phyloP scores from a whole-genome alignment of 1,284 basidiomycete species.

The Ustilago loliicola region DNA sequence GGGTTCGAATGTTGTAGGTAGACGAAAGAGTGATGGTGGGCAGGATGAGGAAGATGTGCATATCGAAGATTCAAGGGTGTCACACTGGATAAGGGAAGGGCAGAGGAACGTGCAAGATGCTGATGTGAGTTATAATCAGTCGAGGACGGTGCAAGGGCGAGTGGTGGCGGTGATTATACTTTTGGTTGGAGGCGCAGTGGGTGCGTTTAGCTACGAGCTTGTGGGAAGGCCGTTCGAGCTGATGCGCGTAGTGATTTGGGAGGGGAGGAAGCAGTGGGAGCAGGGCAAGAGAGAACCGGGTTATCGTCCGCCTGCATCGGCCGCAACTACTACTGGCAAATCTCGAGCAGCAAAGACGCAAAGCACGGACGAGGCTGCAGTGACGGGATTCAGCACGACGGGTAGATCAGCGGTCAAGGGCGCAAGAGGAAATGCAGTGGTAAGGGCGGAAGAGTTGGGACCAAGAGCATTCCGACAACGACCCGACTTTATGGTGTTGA shows the following conservation, averaged over 20 bases:
- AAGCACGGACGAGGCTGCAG: conserved; percentile 3
- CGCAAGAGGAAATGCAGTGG: conserved; percentile 25
- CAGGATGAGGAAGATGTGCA: conserved; percentile 22
- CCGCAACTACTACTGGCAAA: conserved; percentile 5
- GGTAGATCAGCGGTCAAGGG: conserved; percentile 29
- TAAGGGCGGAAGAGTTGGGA: conserved; percentile 15
- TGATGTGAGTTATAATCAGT: conserved; percentile 63
- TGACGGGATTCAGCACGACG: conserved; percentile 19
- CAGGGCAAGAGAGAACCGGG: conserved; percentile 51
- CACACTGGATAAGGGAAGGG: conserved; percentile 39
- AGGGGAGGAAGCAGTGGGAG: conserved; percentile 66
- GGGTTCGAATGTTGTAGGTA: conserved; percentile 29
- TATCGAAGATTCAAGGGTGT: conserved; percentile 27
- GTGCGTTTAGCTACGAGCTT: conserved; percentile 64
- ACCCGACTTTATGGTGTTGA: conserved; percentile 28
- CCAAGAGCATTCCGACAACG: conserved; percentile 15
- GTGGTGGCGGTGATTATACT: conserved; percentile 62
- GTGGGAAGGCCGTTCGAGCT: conserved; percentile 70
- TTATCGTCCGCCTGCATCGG: conserved; percentile 14
- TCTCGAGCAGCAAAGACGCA: not conserved
- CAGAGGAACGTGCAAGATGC: conserved; percentile 31
- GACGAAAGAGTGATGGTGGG: conserved; percentile 19
- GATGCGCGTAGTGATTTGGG: conserved; percentile 68
- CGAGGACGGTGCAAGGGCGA: conserved; percentile 59
- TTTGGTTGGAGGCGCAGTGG: conserved; percentile 64